phyloP scores from a whole-genome alignment of 129 eudicot genomes.

The Escallonia herrerae region DNA sequence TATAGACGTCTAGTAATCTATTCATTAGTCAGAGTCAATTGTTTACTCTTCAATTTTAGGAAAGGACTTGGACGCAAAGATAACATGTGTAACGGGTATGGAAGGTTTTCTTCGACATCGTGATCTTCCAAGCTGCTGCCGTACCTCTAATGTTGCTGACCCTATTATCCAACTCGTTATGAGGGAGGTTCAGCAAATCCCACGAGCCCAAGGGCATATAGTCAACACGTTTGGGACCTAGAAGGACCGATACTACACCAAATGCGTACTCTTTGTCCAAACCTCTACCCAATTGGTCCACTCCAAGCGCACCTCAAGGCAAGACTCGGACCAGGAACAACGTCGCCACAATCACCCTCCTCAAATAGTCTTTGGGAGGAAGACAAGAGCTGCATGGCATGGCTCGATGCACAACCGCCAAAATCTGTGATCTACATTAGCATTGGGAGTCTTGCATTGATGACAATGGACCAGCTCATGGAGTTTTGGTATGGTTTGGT shows the following conservation, averaged over 20 bases:
- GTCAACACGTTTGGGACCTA: constrained; percentile 35
- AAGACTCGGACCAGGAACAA: not conserved
- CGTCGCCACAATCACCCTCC: constrained; percentile 4
- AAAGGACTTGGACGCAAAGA: constrained; percentile 30
- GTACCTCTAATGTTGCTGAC: constrained; percentile 13
- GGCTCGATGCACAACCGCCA: constrained; percentile 29
- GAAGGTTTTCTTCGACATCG: constrained; percentile 45
- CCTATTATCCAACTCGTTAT: not conserved
- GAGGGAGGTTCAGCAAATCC: not conserved
- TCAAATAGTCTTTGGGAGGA: constrained; percentile 30
- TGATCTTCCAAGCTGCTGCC: constrained; percentile 53
- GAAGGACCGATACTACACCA: constrained; percentile 27
- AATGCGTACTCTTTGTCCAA: constrained; percentile 3
- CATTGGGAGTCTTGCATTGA: constrained; percentile 28
- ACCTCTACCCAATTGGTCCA: constrained; percentile 24
- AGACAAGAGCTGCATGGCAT: constrained; percentile 27
- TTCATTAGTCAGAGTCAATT: too few relatives aligned
- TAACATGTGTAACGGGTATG: constrained; percentile 41
- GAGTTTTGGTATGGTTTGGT: constrained; percentile 31
- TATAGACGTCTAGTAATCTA: too few relatives aligned
- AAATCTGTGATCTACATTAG: constrained; percentile 35
- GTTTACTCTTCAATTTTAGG: constrained; percentile 11
- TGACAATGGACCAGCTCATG: constrained; percentile 14
- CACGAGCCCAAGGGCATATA: constrained; percentile 20
- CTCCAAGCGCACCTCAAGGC: constrained; percentile 23